These are phyloP conservation scores for Fusarium sp. DNA, from an alignment of 2,329 filamentous ascomycete species.

Conservation along the genomic window DNA sequence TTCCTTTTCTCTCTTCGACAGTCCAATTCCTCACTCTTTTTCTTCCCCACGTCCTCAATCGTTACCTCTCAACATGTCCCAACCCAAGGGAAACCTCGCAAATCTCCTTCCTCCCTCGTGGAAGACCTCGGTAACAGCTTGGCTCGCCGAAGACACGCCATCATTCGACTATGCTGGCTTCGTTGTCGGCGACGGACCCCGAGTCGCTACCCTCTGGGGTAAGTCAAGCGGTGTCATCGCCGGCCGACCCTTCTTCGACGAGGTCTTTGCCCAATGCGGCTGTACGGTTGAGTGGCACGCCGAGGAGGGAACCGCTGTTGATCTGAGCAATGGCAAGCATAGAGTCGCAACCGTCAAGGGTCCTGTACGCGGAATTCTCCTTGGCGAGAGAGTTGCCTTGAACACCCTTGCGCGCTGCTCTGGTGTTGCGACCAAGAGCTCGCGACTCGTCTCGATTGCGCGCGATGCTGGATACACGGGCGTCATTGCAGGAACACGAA, in stretches of 20 bases:
- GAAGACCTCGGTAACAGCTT: conserved; percentile 82
- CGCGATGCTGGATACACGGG: conserved; percentile 80
- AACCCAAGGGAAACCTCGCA: conserved; percentile 59
- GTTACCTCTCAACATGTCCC: conserved; percentile 28
- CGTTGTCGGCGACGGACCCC: conserved; percentile 81
- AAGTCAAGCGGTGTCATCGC: conserved; percentile 86
- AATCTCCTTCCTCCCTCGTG: conserved; percentile 88
- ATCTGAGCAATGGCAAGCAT: conserved; percentile 67
- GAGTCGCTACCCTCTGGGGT: conserved; percentile 74
- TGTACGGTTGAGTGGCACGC: conserved; percentile 93
- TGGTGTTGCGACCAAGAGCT: conserved; percentile 82
- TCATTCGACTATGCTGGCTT: conserved; percentile 98
- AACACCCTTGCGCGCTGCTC: conserved; percentile 93
- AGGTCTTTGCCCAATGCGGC: conserved; percentile 89
- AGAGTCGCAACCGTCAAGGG: conserved; percentile 85
- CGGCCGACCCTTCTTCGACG: conserved; percentile 93
- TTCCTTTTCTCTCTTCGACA: not conserved
- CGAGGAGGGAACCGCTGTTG: conserved; percentile 77
- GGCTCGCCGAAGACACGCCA: conserved; percentile 96
- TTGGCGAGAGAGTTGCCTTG: conserved; percentile 93
- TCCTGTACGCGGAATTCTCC: conserved; percentile 81
- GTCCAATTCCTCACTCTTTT: not conserved
- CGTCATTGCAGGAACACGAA: conserved; percentile 91
- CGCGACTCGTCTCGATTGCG: conserved; percentile 66
- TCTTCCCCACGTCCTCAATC: not conserved